Conservation (phyloP, 495 filamentous ascomycete species). For the Terfezia claveryi region DNA sequence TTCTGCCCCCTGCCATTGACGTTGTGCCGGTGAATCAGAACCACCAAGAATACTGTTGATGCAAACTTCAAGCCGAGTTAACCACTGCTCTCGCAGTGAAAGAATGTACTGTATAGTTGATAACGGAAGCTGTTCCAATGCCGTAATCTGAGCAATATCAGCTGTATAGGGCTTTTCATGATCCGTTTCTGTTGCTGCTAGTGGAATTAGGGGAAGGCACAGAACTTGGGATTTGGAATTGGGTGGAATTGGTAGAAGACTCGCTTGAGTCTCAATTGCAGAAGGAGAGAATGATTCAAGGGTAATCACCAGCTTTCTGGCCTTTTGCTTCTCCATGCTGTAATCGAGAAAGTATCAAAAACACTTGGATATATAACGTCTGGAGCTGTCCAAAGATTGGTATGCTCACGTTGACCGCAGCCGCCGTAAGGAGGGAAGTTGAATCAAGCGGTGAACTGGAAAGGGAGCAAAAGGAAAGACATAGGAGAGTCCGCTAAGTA, state of each 20-base stretch:
- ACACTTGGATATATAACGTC: too few relatives aligned
- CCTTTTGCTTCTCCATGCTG: too few relatives aligned
- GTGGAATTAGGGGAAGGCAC: neutral
- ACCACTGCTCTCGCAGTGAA: neutral
- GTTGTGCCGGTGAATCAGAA: conserved; percentile 17
- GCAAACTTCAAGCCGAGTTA: neutral
- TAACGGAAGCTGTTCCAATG: neutral
- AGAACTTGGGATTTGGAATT: neutral
- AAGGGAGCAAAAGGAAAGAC: too few relatives aligned
- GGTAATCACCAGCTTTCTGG: neutral
- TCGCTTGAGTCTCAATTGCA: neutral
- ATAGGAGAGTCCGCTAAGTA: too few relatives aligned
- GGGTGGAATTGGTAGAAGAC: neutral
- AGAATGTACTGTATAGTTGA: neutral
- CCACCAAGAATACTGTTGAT: conserved; percentile 29
- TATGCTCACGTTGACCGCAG: too few relatives aligned
- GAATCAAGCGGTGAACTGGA: too few relatives aligned
- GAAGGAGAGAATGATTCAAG: neutral
- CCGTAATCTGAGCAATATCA: neutral
- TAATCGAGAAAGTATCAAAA: too few relatives aligned
- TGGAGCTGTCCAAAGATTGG: too few relatives aligned
- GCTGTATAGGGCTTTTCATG: neutral
- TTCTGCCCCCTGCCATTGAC: conserved; percentile 13
- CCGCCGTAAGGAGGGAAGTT: too few relatives aligned
- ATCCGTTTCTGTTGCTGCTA: neutral